phyloP scores from a whole-genome alignment of 2,329 filamentous ascomycete genomes.

The Westerdykella ornata region DNA sequence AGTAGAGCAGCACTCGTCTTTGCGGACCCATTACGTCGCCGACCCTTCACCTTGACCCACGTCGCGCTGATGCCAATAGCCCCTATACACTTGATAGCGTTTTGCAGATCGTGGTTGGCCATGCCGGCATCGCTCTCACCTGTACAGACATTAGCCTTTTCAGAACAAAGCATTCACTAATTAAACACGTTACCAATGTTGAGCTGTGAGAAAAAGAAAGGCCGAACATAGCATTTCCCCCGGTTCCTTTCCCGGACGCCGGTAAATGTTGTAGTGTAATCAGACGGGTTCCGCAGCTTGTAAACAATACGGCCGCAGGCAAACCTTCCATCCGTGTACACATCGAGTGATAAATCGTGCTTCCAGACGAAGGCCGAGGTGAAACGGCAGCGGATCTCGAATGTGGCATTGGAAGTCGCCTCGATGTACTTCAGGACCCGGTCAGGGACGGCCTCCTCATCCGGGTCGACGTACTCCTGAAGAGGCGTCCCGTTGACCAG shows the following conservation, averaged over 20 bases:
- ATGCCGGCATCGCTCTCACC: slow-evolving; percentile 6
- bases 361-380: slow-evolving; percentile 3
- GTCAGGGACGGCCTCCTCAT: slow-evolving; percentile 4
- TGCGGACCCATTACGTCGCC: not conserved
- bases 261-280: not conserved
- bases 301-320: slow-evolving; percentile 5
- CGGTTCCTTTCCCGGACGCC: not conserved
- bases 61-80: slow-evolving; percentile 11
- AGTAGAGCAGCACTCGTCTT: slow-evolving; percentile 14
- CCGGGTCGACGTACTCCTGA: slow-evolving; percentile 24
- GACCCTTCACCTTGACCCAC: slow-evolving; percentile 7
- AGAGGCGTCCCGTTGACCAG: slow-evolving; percentile 12
- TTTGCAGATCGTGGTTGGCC: not conserved
- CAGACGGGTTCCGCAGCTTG: not conserved
- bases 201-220: slow-evolving; percentile 20
- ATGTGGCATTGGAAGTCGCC: slow-evolving; percentile 18
- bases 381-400: slow-evolving; percentile 13
- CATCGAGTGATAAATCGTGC: slow-evolving; percentile 5
- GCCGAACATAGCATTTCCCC: slow-evolving; percentile 2
- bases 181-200: slow-evolving; percentile 5
- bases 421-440: slow-evolving; percentile 29
- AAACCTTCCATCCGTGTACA: slow-evolving; percentile 16
- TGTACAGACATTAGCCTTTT: slow-evolving; percentile 2
- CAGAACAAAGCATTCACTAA: not conserved
- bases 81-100: slow-evolving; percentile 6